phyloP scores from a whole-genome alignment of 768 basidiomycete species.

The Mycena galopus region DNA sequence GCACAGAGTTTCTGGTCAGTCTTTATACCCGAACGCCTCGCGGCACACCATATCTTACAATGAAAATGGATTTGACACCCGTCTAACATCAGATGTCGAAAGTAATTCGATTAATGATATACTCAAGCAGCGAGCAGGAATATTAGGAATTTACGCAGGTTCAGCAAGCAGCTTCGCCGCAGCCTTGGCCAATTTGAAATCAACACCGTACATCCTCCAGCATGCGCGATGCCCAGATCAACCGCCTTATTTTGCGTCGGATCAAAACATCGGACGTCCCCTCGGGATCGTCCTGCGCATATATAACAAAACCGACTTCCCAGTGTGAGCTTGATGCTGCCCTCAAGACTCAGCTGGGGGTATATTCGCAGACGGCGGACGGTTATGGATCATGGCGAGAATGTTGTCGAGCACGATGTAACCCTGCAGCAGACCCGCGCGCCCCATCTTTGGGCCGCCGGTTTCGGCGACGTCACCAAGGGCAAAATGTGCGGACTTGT shows the following conservation, averaged over 20 bases:
- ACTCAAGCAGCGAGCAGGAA: too few species aligned
- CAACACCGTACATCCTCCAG: not conserved
- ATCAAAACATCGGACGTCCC: not conserved
- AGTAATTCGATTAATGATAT: too few species aligned
- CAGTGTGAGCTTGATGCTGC: not conserved
- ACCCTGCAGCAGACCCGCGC: not conserved
- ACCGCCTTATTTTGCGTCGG: not conserved
- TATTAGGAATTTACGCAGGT: not conserved
- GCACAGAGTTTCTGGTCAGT: too few species aligned
- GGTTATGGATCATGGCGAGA: not conserved
- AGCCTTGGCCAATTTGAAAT: not conserved
- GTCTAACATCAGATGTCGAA: too few species aligned
- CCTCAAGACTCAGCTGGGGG: not conserved
- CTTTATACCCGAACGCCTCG: too few species aligned
- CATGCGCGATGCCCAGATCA: not conserved
- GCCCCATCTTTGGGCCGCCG: not conserved
- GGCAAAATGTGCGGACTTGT: not conserved
- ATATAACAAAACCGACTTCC: not conserved
- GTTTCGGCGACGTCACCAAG: not conserved
- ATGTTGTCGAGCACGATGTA: not conserved
- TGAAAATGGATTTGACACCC: too few species aligned
- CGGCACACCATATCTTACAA: too few species aligned
- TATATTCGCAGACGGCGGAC: not conserved
- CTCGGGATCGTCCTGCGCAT: slow-evolving; percentile 1
- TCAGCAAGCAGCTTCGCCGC: not conserved